Conservation (phyloP, 108 stramenopile species). For the Phaeodactylum tricornutum region DNA sequence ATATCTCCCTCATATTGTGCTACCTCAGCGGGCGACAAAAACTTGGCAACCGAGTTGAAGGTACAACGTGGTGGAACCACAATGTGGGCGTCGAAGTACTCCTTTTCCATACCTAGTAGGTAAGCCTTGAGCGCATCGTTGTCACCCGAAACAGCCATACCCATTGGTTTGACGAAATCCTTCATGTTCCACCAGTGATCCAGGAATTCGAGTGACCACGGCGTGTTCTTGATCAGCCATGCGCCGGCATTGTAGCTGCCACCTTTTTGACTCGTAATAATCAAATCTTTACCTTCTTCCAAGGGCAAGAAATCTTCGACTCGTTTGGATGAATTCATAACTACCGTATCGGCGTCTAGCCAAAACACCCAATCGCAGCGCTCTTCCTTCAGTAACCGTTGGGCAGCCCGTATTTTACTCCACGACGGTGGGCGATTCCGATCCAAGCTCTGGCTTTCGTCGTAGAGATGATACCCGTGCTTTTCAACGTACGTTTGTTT, state of each 20-base stretch:
- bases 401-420: conserved; percentile 17
- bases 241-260: conserved; percentile 17
- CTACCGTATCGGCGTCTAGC: conserved; percentile 38
- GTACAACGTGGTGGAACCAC: conserved; percentile 15
- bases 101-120: not conserved
- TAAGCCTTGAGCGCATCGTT: conserved; percentile 15
- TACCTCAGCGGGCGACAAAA: conserved; percentile 1
- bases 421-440: conserved; percentile 16
- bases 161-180: conserved; percentile 7
- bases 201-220: conserved; percentile 13
- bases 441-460: conserved; percentile 12
- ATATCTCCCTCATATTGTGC: no score
- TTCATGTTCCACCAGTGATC: conserved; percentile 23
- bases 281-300: conserved; percentile 5
- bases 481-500: conserved; percentile 16
- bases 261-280: conserved; percentile 7
- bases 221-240: conserved; percentile 9
- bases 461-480: conserved; percentile 18
- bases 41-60: conserved; percentile 14
- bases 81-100: conserved; percentile 14
- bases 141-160: conserved; percentile 13
- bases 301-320: conserved; percentile 18
- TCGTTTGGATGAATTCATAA: conserved; percentile 38
- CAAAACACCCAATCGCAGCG: conserved; percentile 25
- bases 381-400: conserved; percentile 16